Conservation (phyloP, 345 rosid genomes). For the Trapa bicornis region DNA sequence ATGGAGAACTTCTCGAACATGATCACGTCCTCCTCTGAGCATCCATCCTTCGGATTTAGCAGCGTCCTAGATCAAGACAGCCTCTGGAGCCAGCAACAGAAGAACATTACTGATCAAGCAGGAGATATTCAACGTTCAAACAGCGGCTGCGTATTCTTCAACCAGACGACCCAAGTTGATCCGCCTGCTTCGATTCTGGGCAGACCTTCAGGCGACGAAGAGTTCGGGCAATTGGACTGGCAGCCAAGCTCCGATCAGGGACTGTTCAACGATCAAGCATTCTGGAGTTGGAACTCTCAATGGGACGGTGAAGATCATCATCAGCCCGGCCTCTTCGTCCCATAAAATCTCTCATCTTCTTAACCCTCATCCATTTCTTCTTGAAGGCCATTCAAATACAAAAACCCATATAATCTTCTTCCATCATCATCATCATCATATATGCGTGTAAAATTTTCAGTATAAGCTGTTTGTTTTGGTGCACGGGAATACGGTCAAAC, state of each 20-base stretch:
- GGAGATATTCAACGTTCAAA: conserved; percentile 21
- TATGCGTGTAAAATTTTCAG: conserved; percentile 1
- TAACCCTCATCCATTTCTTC: not conserved
- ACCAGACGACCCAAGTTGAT: conserved; percentile 41
- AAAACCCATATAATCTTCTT: not conserved
- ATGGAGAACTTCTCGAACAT: conserved; percentile 47
- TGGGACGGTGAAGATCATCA: conserved; percentile 71
- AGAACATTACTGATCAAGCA: conserved; percentile 12
- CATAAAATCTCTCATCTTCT: conserved; percentile 30
- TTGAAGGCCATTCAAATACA: not conserved
- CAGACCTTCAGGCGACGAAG: conserved; percentile 25
- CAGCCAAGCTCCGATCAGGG: conserved; percentile 38
- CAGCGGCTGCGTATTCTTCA: conserved; percentile 22
- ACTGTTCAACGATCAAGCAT: conserved; percentile 69
- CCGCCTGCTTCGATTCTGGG: conserved; percentile 12
- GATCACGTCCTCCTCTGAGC: conserved; percentile 34
- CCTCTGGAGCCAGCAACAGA: conserved; percentile 11
- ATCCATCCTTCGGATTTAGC: conserved; percentile 37
- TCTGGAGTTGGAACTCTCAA: conserved; percentile 75
- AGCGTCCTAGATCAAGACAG: conserved; percentile 18
- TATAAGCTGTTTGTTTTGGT: not conserved
- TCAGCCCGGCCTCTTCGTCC: conserved; percentile 40
- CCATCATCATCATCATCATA: not conserved
- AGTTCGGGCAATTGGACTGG: conserved; percentile 78
- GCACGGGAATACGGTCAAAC: not conserved